Base-by-base conservation (phyloP, 1,284 basidiomycete genomes). In the Rhizoctonia solani region DNA sequence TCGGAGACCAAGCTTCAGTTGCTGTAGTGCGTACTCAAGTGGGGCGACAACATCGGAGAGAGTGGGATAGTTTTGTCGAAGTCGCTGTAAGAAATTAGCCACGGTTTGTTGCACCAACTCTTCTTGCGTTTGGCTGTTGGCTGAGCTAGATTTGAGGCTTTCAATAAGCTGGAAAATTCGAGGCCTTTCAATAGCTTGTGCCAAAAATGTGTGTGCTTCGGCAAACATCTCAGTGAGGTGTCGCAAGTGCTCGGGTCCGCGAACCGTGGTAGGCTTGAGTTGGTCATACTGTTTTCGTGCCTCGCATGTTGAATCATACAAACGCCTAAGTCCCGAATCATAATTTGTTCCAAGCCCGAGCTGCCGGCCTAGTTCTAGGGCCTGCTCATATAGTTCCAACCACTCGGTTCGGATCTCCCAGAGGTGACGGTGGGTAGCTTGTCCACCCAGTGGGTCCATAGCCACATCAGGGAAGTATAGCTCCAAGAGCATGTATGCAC, bases 401-500 rank as follows among this genome's bases (percentile, higher is more conserved):
- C 80, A 74, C 0, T 76, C 73, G 16, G 81, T 75, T 61, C 86
- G 81, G n/a, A 79, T 74, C n/a, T 75, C 72, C 72, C 83, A 79
- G 50, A 89, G 85, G 41, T 81, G 78, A 4, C 77, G 76, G 0
- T 82, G 79, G 39, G 84, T 85, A 50, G 81, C 82, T 56, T 87
- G 83, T 34, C 89, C 83, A 19, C 87, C 87, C 14, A 89, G 86
- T 8, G 96, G 96, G 75, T 99, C 97, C 61, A 98, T 79, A 1
- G 95, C 93, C 3, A 88, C 80, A 74, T 93, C 85, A 0, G 97
- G 95, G 53, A 98, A 82, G 74, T 90, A 91, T n/a, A 96, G 81
- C 1, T 86, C 80, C 16, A 93, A 74, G 30, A 92, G 76, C 58
- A 85, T 73, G 30, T 80, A 79, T 52, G 87, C 84, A 29, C 92